These are phyloP conservation scores for Citrus unshiu DNA, from an alignment of 345 rosid genomes.

Conservation along the genomic window DNA sequence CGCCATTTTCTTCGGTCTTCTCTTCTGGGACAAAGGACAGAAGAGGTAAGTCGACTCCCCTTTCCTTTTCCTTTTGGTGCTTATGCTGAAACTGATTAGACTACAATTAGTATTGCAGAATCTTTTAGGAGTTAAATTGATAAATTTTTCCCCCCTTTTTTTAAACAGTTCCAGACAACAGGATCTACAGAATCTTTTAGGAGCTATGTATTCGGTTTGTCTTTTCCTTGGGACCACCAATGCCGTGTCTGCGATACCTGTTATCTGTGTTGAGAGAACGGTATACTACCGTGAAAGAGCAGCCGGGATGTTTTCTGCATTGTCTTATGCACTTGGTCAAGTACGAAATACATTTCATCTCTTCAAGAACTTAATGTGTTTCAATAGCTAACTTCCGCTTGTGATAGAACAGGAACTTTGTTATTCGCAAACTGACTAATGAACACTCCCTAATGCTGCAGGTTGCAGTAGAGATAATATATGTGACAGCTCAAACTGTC, in stretches of 20 bases:
- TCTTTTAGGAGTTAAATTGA: not conserved
- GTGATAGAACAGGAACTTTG: not conserved
- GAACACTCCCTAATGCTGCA: conserved; percentile 19
- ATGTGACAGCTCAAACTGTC: conserved; percentile 48
- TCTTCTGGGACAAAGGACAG: conserved; percentile 72
- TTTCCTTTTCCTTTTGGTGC: not conserved
- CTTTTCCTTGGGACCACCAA: conserved; percentile 49
- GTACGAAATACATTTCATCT: conserved; percentile 21
- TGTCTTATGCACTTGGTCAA: conserved; percentile 59
- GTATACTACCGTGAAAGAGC: conserved; percentile 64
- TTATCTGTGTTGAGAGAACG: conserved; percentile 52
- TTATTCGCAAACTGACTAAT: no score
- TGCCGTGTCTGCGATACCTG: conserved; percentile 42
- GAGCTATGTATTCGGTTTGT: conserved; percentile 44
- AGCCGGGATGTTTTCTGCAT: conserved; percentile 57
- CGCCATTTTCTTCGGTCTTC: conserved; percentile 58
- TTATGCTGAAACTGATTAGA: not conserved
- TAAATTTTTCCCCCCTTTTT: not conserved
- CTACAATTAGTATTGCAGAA: not conserved
- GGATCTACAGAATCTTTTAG: conserved; percentile 41
- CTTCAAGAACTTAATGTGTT: not conserved
- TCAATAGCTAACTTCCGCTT: not conserved
- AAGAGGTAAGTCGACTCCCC: conserved; percentile 31
- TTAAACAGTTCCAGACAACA: conserved; percentile 26
- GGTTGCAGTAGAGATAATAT: conserved; percentile 68